A percentile compares a stretch with the other conserved stretches of the same genome.
These are phyloP conservation scores for Petunia hybrid DNA, from an alignment of 305 asterid genomes.

Conservation along the genomic window DNA sequence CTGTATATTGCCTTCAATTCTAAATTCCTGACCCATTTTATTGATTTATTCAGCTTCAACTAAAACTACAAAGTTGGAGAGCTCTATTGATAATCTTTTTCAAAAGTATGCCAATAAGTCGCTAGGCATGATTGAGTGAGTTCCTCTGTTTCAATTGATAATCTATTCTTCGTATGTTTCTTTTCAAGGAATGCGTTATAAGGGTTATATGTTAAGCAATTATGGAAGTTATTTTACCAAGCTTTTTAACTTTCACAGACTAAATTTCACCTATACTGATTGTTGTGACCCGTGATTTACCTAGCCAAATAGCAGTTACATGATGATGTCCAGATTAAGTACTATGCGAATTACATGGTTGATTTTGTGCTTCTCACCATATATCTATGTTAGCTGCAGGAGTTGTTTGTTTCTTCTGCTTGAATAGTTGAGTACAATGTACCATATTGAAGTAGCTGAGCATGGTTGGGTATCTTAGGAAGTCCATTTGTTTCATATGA, in stretches of 20 bases:
- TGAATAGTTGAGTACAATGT: constrained; percentile 11
- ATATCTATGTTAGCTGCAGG: constrained; percentile 1
- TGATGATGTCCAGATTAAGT: not conserved
- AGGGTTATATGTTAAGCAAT: not conserved
- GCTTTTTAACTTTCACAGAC: not conserved
- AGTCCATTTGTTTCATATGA: constrained; percentile 10
- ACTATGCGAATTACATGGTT: not conserved
- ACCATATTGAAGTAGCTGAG: not conserved
- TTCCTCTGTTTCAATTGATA: constrained; percentile 25
- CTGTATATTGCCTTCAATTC: not conserved
- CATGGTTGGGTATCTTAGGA: not conserved
- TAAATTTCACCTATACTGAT: not conserved
- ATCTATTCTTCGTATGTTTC: constrained; percentile 16
- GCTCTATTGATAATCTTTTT: constrained; percentile 57
- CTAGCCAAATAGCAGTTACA: constrained; percentile 4
- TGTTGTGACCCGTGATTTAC: constrained; percentile 22
- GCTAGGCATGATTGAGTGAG: constrained; percentile 74
- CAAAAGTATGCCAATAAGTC: constrained; percentile 56
- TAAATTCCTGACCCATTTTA: not conserved
- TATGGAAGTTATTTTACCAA: constrained; percentile 22
- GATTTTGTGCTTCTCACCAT: not conserved
- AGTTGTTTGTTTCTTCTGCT: constrained; percentile 18
- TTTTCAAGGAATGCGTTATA: not conserved
- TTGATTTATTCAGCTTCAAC: constrained; percentile 56
- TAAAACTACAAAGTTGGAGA: constrained; percentile 55